Base-by-base conservation (phyloP, 2,329 filamentous ascomycete genomes). In the Ilyonectria sp. region DNA sequence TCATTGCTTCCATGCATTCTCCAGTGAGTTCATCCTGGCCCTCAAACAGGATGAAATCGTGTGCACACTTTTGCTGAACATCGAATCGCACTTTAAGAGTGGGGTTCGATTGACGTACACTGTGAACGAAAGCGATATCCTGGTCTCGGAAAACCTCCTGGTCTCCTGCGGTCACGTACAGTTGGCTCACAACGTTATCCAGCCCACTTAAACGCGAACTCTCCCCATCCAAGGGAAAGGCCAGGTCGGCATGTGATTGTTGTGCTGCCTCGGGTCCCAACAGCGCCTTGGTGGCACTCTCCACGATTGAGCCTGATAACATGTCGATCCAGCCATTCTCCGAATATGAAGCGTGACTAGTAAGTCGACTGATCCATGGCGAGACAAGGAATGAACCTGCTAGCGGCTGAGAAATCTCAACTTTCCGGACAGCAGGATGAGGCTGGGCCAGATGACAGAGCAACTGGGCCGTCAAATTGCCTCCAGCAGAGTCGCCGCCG, bases 401-500 rank as follows among this genome's bases (percentile, higher is more conserved):
- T 2, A 81, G 53, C 5, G 75, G 75, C 49, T 73, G 70, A 0
- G 58, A 9, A 11, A 80, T 58, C 17, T 40, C 46, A 57, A 78
- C 52, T 19, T 50, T 21, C 17, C 50, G 29, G 1, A 71, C 69
- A 0, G n/a, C 47, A 1, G 76, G 73, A 46, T 77, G 72, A 2
- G 77, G 71, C 40, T 78, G 72, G n/a, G 78, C 33, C 4, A 80
- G 35, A 56, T 80, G 78, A 4, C 72, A 56, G 11, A 81, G 60
- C 26, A 81, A 26, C 67, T 79, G 77, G 9, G 70, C 70, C 6
- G 77, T 71, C 31, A 81, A 63, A 52, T 79, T 79, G 2, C 74
- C 79, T 8, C 79, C 79, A 0, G 77, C 78, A 35, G 78, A 80
- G 49, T 81, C 79, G 9, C 79, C 79, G 3, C 78, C 79, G 11